phyloP scores from a whole-genome alignment of 345 rosid genomes.

The Murraya koenigii region DNA sequence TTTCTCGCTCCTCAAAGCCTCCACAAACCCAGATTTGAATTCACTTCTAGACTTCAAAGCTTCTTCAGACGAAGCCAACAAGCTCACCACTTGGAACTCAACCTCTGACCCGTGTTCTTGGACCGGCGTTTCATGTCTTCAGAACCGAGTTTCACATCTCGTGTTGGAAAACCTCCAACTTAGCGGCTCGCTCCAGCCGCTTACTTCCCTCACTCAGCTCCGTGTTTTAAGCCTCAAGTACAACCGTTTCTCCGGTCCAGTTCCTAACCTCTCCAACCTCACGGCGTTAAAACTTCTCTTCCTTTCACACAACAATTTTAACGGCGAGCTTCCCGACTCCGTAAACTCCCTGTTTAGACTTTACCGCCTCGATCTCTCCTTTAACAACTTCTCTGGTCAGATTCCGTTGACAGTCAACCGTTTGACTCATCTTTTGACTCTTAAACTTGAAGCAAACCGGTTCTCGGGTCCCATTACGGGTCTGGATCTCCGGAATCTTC shows the following conservation, averaged over 20 bases:
- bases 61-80: conserved; percentile 48
- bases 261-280: conserved; percentile 67
- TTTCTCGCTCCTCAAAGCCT: conserved; percentile 24
- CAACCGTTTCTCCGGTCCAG: conserved; percentile 57
- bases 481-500: conserved; percentile 50
- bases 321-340: conserved; percentile 62
- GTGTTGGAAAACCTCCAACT: conserved; percentile 67
- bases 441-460: conserved; percentile 61
- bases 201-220: conserved; percentile 58
- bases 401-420: conserved; percentile 45
- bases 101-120: conserved; percentile 54
- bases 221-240: conserved; percentile 77
- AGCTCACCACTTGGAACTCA: conserved; percentile 62
- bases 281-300: conserved; percentile 74
- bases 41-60: conserved; percentile 55
- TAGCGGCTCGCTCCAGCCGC: conserved; percentile 47
- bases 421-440: conserved; percentile 74
- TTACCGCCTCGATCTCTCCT: conserved; percentile 83
- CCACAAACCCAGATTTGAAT: conserved; percentile 46
- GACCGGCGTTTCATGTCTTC: conserved; percentile 66
- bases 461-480: conserved; percentile 54
- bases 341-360: conserved; percentile 47
- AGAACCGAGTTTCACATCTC: conserved; percentile 59
- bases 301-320: conserved; percentile 62
- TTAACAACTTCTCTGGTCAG: conserved; percentile 71